Base-by-base conservation (phyloP, 2,329 filamentous ascomycete genomes). In the Beauveria asiatica region DNA sequence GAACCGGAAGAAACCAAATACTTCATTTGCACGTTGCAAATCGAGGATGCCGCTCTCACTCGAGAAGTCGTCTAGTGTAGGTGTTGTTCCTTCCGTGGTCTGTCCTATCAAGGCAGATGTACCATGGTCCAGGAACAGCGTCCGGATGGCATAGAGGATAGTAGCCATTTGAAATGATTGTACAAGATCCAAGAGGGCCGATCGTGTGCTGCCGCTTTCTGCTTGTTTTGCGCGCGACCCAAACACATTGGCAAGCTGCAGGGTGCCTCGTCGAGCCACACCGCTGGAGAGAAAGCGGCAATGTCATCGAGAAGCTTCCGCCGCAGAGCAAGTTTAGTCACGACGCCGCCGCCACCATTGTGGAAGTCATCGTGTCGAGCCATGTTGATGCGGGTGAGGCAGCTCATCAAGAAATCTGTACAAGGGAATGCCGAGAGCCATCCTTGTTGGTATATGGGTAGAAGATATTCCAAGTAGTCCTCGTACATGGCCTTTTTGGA, bases 121-220 rank as follows among this genome's bases (percentile, higher is more conserved):
- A 1, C 54, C 56, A 11, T 57, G 27, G 56, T 62, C 62, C 4
- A 63, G 45, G 42, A 61, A 59, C 7, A 63, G 62, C 5, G 62
- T 63, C 27, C 60, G 59, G 25, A 62, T 52, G 19, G 59, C 54
- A 48, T 63, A 63, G 6, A 63, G 21, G 51, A 62, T 19, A 3
- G 25, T 25, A 23, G 59, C 52, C 30, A 50, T 48, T 19, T 62
- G 59, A 13, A 61, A 54, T 2, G 59, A 49, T 21, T 37, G 50
- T 10, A 57, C 50, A n/a, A 63, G 46, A 33, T 63, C 59, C 33
- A 49, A 41, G 11, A 57, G 44, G 16, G 55, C 45, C 6, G 45
- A 25, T 13, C 46, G 45, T 3, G 33, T 39, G 55, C 33, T 10
- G 13, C 23, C 23, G 8, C 42, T 53, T n/a, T 56, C 21, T 6